These are phyloP conservation scores for Euptelea pleiosperma DNA, from an alignment of 164 flowering plant species.

Conservation along the genomic window DNA sequence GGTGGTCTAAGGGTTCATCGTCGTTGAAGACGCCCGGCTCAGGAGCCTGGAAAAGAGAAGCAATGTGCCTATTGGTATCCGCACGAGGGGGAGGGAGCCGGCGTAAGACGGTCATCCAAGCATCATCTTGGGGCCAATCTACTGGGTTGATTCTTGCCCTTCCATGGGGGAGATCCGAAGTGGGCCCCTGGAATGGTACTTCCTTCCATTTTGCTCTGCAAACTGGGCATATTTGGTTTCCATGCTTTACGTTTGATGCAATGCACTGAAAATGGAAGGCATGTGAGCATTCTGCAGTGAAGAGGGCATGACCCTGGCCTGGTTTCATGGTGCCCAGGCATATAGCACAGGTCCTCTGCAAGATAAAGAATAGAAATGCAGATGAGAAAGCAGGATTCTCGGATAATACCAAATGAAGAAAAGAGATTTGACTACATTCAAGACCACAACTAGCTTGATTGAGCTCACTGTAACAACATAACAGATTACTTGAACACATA, in stretches of 20 bases:
- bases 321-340: conserved; percentile 75
- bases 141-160: conserved; percentile 41
- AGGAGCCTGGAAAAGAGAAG: conserved; percentile 38
- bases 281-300: conserved; percentile 96
- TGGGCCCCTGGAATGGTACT: conserved; percentile 63
- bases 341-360: conserved; percentile 87
- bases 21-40: conserved; percentile 73
- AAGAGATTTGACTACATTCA: background rate
- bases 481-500: no score
- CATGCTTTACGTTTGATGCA: conserved; percentile 87
- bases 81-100: conserved; percentile 45
- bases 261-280: conserved; percentile 93
- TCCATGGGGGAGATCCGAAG: conserved; percentile 30
- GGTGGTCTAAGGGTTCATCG: conserved; percentile 56
- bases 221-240: conserved; percentile 82
- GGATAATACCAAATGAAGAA: background rate
- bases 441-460: background rate
- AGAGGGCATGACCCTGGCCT: conserved; percentile 88
- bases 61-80: conserved; percentile 32
- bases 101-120: conserved; percentile 43
- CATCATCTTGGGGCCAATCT: conserved; percentile 52
- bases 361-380: conserved; percentile 2
- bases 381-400: background rate
- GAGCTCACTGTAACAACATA: no score
- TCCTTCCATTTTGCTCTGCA: conserved; percentile 97